Percentiles rank a stretch among this genome's conserved stretches.
phyloP scores from a whole-genome alignment of 1,139 yeast genomes.

The Debaryomycetaceae sp. region DNA sequence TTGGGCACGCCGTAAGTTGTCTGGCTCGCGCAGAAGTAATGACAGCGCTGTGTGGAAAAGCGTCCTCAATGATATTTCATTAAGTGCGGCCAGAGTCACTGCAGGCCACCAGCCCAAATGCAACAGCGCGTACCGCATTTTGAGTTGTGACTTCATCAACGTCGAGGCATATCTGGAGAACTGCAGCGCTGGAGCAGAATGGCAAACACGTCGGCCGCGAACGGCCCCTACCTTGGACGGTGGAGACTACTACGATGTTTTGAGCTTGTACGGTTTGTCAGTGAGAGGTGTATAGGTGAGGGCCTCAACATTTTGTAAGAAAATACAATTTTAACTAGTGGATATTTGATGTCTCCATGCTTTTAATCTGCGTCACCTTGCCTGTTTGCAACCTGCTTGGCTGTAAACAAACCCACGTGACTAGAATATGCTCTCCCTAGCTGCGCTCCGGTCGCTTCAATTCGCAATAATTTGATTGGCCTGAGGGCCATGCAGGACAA shows the following conservation, averaged over 20 bases:
- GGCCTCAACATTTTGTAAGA: conserved; percentile 2
- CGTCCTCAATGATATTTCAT: conserved; percentile 43
- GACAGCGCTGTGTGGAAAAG: conserved; percentile 29
- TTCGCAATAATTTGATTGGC: conserved; percentile 9
- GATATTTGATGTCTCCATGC: neutral
- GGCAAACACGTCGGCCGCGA: neutral
- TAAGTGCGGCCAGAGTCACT: conserved; percentile 49
- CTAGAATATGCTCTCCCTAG: no score
- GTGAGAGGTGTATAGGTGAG: neutral
- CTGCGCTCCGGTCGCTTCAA: conserved; percentile 3
- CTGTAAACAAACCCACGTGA: conserved; percentile 1
- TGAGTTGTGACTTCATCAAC: conserved; percentile 28
- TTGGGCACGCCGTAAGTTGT: no score
- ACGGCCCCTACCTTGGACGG: neutral
- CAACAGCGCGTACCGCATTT: conserved; percentile 17
- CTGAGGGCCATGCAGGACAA: conserved; percentile 3
- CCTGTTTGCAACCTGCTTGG: neutral
- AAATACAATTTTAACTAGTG: no score
- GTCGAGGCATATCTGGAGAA: conserved; percentile 15
- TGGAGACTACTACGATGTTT: conserved; percentile 2
- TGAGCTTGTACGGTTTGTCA: conserved; percentile 5
- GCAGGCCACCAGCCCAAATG: conserved; percentile 33
- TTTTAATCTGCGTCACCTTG: neutral
- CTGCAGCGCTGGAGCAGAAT: neutral
- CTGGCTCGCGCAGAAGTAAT: conserved; percentile 4